Base-by-base conservation (phyloP, 2,329 filamentous ascomycete genomes). In the Acarospora socialis region DNA sequence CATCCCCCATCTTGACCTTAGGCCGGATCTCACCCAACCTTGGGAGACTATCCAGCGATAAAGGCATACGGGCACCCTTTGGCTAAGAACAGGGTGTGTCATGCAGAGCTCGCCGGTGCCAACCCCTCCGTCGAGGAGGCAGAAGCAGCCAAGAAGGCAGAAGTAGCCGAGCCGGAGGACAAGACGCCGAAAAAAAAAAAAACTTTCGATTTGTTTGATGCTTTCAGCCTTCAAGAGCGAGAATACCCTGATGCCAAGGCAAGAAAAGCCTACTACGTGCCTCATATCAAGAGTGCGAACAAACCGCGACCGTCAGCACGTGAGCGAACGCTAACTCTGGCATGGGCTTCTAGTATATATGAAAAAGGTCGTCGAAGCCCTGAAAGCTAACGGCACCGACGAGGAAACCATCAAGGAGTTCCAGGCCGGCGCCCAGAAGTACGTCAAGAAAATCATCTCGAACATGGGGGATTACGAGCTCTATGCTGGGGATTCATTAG, bases 381-480 rank as follows among this genome's bases (percentile, higher is more conserved):
- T 92, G 46, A 66, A 74, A 60, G 70, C 66, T 43, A 73, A 67
- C 42, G 65, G 66, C 42, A 70, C 72, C 21, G 48, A 63, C 38
- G 70, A 71, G 1, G 77, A 77, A 9, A 69, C 73, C 39, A 65
- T 94, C 61, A 71, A 73, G 46, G 68, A 66, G 13, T 94, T 94
- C 65, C 78, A 93, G 71, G 72, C 66, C 46, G 76, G 75, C 48
- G 86, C 84, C 37, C 55, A 64, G 43, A 60, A 45, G 34, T 92
- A 73, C 55, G 77, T 81, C 60, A 93, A 92, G 71, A 77, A 82
- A 68, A 73, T 72, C 54, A 68, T 93, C 45, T 65, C 78, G 38
- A 87, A 82, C 66, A 93, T 93, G 71, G 86, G 92, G 68, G 82
- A 95, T 68, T 92, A 78, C 60, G 87, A 95, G 60, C 87, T 94